Base-by-base conservation (phyloP, 1,139 yeast genomes). In the Geotrichum klebahnii region DNA sequence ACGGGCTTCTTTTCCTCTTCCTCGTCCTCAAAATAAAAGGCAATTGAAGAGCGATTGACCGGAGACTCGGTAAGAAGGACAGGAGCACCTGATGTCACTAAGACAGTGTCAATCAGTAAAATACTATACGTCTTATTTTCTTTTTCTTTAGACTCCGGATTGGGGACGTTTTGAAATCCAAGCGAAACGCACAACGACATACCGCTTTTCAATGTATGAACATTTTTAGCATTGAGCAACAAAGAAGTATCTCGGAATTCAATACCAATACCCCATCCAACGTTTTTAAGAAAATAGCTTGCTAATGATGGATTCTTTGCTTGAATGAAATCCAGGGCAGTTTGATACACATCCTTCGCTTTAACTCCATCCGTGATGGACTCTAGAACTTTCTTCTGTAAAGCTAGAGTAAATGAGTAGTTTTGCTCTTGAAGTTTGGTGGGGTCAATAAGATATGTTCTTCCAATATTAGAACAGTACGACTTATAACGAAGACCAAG, bases 401-500 rank as follows among this genome's bases (percentile, higher is more conserved):
- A 61, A 45, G 76, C 75, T 49, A 87, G 68, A 58, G 90, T 72
- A 60, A 87, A 81, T 54, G 84, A 92, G 67, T 90, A 92, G 67
- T 86, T 84, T 46, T 73, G 72, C 58, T 85, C 94, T 74, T 88
- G 82, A 57, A 80, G 82, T 51, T 80, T 78, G 3, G 95, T 78
- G 10, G 97, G 97, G 64, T 89, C 96, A 63, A 92, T 87, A 63
- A 92, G 73, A 62, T 86, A 92, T 0, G 97, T 86, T 67, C 98
- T 78, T 10, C 84, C 92, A 48, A 90, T 73, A 61, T 87, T 88
- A 3, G 97, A 83, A 67, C 97, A 88, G 68, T 92, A 92, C 38
- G 87, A 82, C 65, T 83, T 86, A 71, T 89, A 92, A 61, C 97
- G 78, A 57, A 90, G 75, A 46, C 97, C 97, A 57, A 94, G 71